Evolutionary conservation across 2,329 filamentous ascomycete genomes (phyloP), one percentile per base, ranked within the genome.

Genomic region (Ceratocystiopsis sp.): DNA sequence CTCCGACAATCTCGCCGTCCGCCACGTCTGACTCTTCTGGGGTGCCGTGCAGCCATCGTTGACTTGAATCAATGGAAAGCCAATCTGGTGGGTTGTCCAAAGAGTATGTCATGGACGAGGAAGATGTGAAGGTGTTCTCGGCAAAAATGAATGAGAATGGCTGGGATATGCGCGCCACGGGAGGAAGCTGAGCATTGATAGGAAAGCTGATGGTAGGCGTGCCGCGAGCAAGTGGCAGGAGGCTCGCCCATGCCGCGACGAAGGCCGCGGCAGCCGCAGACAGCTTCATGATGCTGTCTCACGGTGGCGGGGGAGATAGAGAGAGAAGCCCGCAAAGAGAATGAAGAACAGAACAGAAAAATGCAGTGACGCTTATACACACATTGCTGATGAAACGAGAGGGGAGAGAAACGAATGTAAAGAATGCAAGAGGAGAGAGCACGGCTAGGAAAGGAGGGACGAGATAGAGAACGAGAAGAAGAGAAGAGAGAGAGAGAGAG

Each of bases 111-210:
- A 86, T 69, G 37, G 64, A 54, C 2, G 62, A 59, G n/a, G 44
- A 42, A 10, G 80, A 80, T 14, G 67, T 65, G 59, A 93, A 93
- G 0, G 85, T 93, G 35, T 77, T 75, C 15, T 67, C 59, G 11
- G 82, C 80, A 53, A 93, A 82, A 29, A 72, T 66, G 54, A 87
- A 85, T 11, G 66, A 71, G 59, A 84, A 91, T 3, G 68, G 66
- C 52, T 78, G 56, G 36, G 70, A 72, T 46, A 82, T 66, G 50
- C 81, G 72, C 17, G 84, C 85, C 42, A 87, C 79, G 4, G 80
- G 79, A 32, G 85, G 85, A 1, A 93, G 70, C 58, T 94, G 86
- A 3, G 83, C 78, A 59, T 91, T 93, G 58, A 93, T 68, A 1
- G 85, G 85, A 52, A 87, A 89, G 39, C 66, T 62, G 40, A 67